Evolutionary conservation across 495 filamentous ascomycete genomes (phyloP).

Genomic region (Penicillium mononematosum): DNA sequence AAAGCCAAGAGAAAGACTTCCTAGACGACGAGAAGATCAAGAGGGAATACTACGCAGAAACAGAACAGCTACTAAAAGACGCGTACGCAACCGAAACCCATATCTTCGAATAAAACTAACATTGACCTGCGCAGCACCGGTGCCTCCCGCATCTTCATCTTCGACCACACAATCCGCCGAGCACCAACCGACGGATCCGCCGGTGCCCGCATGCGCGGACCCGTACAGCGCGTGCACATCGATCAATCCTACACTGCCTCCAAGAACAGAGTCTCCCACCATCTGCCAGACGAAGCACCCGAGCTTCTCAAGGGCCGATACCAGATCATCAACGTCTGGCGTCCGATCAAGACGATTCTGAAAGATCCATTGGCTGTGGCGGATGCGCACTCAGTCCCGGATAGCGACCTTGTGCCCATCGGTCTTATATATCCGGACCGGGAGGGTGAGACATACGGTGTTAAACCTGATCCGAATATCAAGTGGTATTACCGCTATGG

Average conservation of each 20-base stretch:
- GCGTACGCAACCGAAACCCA: slow-evolving; percentile 35
- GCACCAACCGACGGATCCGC: slow-evolving; percentile 29
- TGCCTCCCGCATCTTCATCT: slow-evolving; percentile 61
- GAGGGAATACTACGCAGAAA: slow-evolving; percentile 63
- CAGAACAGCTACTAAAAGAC: slow-evolving; percentile 63
- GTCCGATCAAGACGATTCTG: slow-evolving; percentile 63
- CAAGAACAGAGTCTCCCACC: slow-evolving; percentile 54
- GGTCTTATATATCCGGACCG: slow-evolving; percentile 52
- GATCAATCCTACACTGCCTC: slow-evolving; percentile 67
- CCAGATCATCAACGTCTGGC: slow-evolving; percentile 81
- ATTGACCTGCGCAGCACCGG: slow-evolving; percentile 41
- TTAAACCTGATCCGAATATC: slow-evolving; percentile 40
- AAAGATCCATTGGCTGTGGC: slow-evolving; percentile 64
- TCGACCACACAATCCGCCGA: slow-evolving; percentile 77
- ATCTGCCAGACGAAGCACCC: slow-evolving; percentile 62
- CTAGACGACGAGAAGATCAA: slow-evolving; percentile 68
- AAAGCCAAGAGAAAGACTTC: slow-evolving; percentile 49
- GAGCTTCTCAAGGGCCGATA: slow-evolving; percentile 61
- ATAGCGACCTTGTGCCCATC: slow-evolving; percentile 46
- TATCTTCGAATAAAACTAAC: neutral
- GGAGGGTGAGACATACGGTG: slow-evolving; percentile 46
- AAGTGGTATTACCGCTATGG: slow-evolving; percentile 54
- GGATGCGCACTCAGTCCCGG: slow-evolving; percentile 48
- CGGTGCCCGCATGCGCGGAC: slow-evolving; percentile 47
- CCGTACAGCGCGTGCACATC: slow-evolving; percentile 67